These are phyloP conservation scores for Colletotrichum godetiae DNA, from an alignment of 2,329 filamentous ascomycete genomes.

Conservation along the genomic window DNA sequence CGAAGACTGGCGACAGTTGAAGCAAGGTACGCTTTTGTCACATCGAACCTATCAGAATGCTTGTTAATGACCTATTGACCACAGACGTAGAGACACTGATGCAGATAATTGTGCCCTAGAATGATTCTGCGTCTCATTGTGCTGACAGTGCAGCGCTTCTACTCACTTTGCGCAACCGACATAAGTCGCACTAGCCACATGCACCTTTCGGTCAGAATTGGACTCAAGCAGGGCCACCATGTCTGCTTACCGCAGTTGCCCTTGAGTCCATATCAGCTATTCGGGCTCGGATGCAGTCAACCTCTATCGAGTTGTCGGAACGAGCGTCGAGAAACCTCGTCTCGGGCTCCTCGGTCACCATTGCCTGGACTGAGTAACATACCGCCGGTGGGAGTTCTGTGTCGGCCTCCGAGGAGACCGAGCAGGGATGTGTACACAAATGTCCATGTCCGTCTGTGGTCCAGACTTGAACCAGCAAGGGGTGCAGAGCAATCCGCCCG, in stretches of 20 bases:
- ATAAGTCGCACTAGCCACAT: not conserved
- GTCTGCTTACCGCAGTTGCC: not conserved
- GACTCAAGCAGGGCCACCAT: not conserved
- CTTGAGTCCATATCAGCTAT: slow-evolving; percentile 6
- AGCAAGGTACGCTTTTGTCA: slow-evolving; percentile 10
- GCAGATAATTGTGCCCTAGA: not conserved
- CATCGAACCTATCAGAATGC: not conserved
- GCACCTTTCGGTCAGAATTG: not conserved
- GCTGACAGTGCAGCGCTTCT: not conserved
- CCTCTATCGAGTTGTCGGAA: not conserved
- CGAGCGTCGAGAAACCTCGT: not conserved
- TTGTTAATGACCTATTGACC: not conserved
- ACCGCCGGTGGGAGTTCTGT: not conserved
- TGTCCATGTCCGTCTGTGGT: slow-evolving; percentile 10
- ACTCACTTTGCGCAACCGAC: slow-evolving; percentile 9
- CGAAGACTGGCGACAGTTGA: not conserved
- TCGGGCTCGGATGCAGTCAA: not conserved
- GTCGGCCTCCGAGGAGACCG: slow-evolving; percentile 14
- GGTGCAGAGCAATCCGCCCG: not conserved
- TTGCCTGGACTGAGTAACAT: not conserved
- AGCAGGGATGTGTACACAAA: slow-evolving; percentile 5
- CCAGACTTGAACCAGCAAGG: not conserved
- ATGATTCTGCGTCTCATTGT: too few relatives aligned
- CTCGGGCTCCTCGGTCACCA: slow-evolving; percentile 6
- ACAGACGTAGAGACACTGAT: not conserved